Percentiles rank a stretch among this genome's conserved stretches.
Evolutionary conservation across 169 alveolate species (phyloP).

Genomic region (Cryptosporidium sp.): DNA sequence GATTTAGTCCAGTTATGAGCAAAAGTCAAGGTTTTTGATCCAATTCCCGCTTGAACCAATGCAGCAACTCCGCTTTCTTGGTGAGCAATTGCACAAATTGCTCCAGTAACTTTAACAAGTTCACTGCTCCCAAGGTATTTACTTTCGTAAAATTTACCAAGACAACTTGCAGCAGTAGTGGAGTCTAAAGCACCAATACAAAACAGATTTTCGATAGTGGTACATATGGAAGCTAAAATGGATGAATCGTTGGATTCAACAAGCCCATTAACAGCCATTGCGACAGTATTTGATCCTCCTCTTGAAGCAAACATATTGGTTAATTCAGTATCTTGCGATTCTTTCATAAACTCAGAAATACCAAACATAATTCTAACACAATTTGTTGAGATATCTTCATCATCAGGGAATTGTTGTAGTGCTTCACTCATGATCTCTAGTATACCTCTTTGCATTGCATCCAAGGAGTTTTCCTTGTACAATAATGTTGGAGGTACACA

Average conservation of each 20-base stretch:
- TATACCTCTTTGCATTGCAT: constrained; percentile 89
- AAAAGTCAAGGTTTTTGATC: constrained; percentile 23
- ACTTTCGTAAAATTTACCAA: constrained; percentile 63
- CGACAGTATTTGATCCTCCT: constrained; percentile 86
- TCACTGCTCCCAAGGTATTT: constrained; percentile 56
- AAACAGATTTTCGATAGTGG: constrained; percentile 50
- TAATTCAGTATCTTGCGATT: constrained; percentile 81
- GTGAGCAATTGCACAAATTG: constrained; percentile 50
- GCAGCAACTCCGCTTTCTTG: constrained; percentile 45
- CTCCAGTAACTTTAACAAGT: constrained; percentile 40
- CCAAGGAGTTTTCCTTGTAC: constrained; percentile 90
- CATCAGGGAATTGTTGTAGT: constrained; percentile 89
- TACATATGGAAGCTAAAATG: constrained; percentile 13
- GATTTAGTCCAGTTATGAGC: constrained; percentile 69
- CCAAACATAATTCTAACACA: constrained; percentile 86
- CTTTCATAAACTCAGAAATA: constrained; percentile 88
- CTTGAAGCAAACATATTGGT: constrained; percentile 76
- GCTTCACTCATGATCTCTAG: constrained; percentile 88
- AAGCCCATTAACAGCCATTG: constrained; percentile 78
- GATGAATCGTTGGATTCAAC: constrained; percentile 50
- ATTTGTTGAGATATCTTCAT: constrained; percentile 88
- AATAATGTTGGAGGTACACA: constrained; percentile 90
- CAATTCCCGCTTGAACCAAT: constrained; percentile 55
- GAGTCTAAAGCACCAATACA: constrained; percentile 18
- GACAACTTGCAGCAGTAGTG: constrained; percentile 21